A percentile compares a stretch with the other conserved stretches of the same genome.
Conservation (phyloP, 306 rosid species). For the Castanospermum australe region DNA sequence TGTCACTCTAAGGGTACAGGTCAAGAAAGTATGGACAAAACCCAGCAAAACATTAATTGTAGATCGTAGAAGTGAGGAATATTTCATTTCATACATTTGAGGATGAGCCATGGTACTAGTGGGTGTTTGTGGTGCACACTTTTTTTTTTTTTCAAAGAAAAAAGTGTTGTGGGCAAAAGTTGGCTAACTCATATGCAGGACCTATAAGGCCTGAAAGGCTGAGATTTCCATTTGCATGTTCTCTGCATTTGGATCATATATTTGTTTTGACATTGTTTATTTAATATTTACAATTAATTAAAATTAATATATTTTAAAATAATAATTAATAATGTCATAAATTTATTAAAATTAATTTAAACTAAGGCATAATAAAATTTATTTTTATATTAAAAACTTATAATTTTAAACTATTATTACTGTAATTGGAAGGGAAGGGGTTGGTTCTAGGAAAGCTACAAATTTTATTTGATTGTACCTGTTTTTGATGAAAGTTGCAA, state of each 20-base stretch:
- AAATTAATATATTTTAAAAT: too few species aligned
- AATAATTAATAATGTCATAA: too few species aligned
- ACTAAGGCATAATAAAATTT: too few species aligned
- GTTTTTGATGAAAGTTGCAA: not conserved
- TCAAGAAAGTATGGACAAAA: conserved; percentile 30
- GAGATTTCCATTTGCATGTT: not conserved
- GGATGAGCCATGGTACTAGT: conserved; percentile 8
- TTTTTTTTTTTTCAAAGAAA: not conserved
- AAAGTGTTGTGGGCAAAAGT: not conserved
- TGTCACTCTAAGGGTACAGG: conserved; percentile 33
- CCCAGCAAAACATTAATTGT: conserved; percentile 34
- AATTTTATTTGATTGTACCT: not conserved
- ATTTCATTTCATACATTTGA: conserved; percentile 3
- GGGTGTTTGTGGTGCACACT: conserved; percentile 23
- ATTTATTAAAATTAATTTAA: too few species aligned
- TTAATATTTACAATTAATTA: too few species aligned
- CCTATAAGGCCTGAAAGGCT: not conserved
- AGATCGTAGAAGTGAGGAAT: not conserved
- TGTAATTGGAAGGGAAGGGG: not conserved
- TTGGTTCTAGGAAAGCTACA: not conserved
- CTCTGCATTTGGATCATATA: not conserved
- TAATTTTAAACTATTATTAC: too few species aligned
- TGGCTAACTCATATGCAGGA: not conserved
- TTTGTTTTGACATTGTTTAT: not conserved
- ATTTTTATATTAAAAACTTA: too few species aligned